Conservation (phyloP, 805 yeast species). For the Nakazawaea anatomiae region DNA sequence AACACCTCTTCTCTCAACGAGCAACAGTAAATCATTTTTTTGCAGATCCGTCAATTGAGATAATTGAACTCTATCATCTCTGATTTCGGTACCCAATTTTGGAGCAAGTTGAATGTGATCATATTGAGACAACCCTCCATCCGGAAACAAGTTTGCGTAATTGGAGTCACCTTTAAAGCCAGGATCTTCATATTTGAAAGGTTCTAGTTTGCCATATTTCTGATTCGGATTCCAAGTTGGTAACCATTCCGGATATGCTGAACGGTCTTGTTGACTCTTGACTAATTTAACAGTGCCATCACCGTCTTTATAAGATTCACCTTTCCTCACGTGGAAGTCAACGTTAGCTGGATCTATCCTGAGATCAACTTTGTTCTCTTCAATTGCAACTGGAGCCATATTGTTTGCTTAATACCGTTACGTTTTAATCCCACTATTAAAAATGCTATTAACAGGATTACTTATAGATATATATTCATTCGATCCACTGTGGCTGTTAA, state of each 20-base stretch:
- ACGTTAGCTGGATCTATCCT: conserved; percentile 12
- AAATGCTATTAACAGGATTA: no score
- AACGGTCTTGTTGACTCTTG: conserved; percentile 29
- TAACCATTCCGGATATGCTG: conserved; percentile 48
- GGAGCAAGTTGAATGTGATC: conserved; percentile 47
- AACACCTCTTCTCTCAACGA: conserved; percentile 66
- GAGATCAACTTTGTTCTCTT: conserved; percentile 30
- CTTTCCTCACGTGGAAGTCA: conserved; percentile 44
- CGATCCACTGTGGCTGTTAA: no score
- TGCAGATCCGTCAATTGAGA: conserved; percentile 46
- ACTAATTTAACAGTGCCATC: conserved; percentile 44
- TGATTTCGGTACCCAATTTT: conserved; percentile 61
- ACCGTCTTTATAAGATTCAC: conserved; percentile 39
- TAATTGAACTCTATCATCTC: conserved; percentile 44
- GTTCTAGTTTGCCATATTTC: conserved; percentile 44
- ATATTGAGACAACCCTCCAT: conserved; percentile 16
- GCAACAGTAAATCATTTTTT: conserved; percentile 64
- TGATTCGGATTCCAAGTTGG: conserved; percentile 67
- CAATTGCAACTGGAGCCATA: conserved; percentile 14
- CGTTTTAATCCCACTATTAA: no score
- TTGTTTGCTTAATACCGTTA: not conserved
- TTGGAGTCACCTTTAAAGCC: conserved; percentile 62
- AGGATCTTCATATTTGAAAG: conserved; percentile 56
- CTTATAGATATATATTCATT: no score
- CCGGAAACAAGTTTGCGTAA: conserved; percentile 40